A percentile compares a stretch with the other conserved stretches of the same genome.
These are phyloP conservation scores for Alternaria arbusti DNA, from an alignment of 2,329 filamentous ascomycete species.

Conservation along the genomic window DNA sequence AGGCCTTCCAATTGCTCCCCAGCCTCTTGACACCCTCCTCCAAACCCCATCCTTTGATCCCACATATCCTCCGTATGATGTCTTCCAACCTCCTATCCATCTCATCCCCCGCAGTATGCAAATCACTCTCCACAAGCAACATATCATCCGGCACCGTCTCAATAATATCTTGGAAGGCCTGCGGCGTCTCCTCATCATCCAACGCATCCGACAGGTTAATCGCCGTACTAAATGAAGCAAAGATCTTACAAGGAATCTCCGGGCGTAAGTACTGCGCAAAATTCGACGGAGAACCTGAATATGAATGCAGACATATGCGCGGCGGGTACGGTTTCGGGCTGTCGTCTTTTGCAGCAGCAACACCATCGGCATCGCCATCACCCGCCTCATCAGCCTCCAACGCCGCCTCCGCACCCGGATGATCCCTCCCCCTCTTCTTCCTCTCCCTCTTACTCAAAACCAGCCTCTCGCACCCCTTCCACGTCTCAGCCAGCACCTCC, in stretches of 20 bases:
- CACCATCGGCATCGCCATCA: not conserved
- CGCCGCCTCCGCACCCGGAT: constrained; percentile 16
- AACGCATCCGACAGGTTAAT: constrained; percentile 73
- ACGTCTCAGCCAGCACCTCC: constrained; percentile 68
- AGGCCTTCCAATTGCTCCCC: constrained; percentile 76
- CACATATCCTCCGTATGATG: constrained; percentile 77
- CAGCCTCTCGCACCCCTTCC: constrained; percentile 72
- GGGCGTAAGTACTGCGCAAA: constrained; percentile 79
- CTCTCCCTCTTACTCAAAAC: constrained; percentile 66
- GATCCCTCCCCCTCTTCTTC: constrained; percentile 38
- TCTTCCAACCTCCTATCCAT: constrained; percentile 83
- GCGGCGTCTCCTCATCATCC: constrained; percentile 53
- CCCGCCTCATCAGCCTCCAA: constrained; percentile 1
- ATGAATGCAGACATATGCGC: constrained; percentile 91
- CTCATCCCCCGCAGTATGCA: constrained; percentile 78
- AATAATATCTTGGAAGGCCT: constrained; percentile 70
- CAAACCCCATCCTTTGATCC: constrained; percentile 77
- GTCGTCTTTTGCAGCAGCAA: constrained; percentile 24
- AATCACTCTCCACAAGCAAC: constrained; percentile 86
- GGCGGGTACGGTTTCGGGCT: constrained; percentile 75
- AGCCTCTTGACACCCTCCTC: constrained; percentile 72
- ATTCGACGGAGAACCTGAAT: constrained; percentile 77
- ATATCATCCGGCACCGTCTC: constrained; percentile 76
- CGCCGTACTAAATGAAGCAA: constrained; percentile 84
- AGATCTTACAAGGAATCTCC: constrained; percentile 76